Evolutionary conservation across 108 stramenopile genomes (phyloP).

Genomic region (Nitzschia putrida): DNA sequence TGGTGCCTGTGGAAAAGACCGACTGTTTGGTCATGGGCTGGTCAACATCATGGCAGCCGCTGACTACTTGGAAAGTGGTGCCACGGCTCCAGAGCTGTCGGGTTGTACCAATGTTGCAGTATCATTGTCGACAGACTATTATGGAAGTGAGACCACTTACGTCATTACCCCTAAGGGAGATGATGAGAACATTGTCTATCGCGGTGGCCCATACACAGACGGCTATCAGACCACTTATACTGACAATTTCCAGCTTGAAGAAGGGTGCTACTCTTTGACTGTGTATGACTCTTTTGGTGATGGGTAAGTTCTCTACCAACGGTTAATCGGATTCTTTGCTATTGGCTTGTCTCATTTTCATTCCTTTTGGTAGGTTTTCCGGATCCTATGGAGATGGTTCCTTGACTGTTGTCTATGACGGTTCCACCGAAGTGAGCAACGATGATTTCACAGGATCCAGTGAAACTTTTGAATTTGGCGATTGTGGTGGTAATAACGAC

Average conservation of each 20-base stretch:
- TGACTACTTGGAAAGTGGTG: slow-evolving; percentile 21
- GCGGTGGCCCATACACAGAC: slow-evolving; percentile 10
- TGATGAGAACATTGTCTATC: background rate
- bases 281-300: slow-evolving; percentile 3
- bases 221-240: background rate
- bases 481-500: background rate
- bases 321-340: background rate
- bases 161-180: background rate
- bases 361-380: background rate
- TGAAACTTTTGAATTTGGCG: slow-evolving; percentile 2
- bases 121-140: slow-evolving; percentile 5
- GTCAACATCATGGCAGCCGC: slow-evolving; percentile 26
- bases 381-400: background rate
- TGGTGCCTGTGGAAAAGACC: slow-evolving; percentile 6
- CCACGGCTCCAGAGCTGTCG: background rate
- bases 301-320: slow-evolving; percentile 2
- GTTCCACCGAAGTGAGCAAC: background rate
- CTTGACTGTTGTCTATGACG: background rate
- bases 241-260: slow-evolving; percentile 8
- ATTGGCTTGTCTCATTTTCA: background rate
- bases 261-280: slow-evolving; percentile 1
- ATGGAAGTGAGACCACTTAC: slow-evolving; percentile 8
- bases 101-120: background rate
- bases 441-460: background rate
- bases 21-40: slow-evolving; percentile 22